A percentile compares a stretch with the other conserved stretches of the same genome.
phyloP scores from a whole-genome alignment of 129 eudicot genomes.

The Flaveria ramosissima region DNA sequence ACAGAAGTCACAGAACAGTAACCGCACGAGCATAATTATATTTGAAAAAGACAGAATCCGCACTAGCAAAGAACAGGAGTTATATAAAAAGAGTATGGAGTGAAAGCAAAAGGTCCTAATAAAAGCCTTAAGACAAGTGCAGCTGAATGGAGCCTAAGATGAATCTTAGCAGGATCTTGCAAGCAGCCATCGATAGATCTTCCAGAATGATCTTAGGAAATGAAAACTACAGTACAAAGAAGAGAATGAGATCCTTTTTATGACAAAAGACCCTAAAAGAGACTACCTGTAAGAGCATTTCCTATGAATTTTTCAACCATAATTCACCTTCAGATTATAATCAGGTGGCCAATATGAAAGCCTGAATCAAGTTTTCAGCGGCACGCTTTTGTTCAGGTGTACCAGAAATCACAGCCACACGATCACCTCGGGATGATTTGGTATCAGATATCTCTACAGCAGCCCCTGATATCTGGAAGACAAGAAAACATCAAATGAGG shows the following conservation, averaged over 20 bases:
- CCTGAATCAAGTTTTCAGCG: constrained; percentile 95
- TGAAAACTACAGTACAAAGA: constrained; percentile 37
- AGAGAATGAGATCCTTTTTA: constrained; percentile 34
- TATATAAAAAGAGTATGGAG: constrained; percentile 29
- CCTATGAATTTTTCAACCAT: constrained; percentile 31
- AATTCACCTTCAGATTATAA: constrained; percentile 38
- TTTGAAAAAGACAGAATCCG: constrained; percentile 38
- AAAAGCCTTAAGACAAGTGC: constrained; percentile 30
- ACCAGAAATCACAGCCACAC: constrained; percentile 84
- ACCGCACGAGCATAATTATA: constrained; percentile 46
- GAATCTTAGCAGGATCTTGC: constrained; percentile 28
- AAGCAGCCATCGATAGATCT: constrained; percentile 26
- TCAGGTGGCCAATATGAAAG: constrained; percentile 91
- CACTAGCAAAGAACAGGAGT: constrained; percentile 38
- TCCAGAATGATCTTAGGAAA: constrained; percentile 38
- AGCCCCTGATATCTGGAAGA: constrained; percentile 91
- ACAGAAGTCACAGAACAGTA: constrained; percentile 30
- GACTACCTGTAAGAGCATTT: constrained; percentile 26
- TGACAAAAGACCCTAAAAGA: constrained; percentile 40
- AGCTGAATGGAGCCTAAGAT: constrained; percentile 48
- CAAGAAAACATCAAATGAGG: constrained; percentile 28
- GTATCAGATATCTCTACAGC: constrained; percentile 80
- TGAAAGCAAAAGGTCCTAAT: constrained; percentile 27
- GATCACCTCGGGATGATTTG: constrained; percentile 84
- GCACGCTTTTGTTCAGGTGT: constrained; percentile 93